Evolutionary conservation across 345 rosid genomes (phyloP).

Genomic region (Lepidium didymum): DNA sequence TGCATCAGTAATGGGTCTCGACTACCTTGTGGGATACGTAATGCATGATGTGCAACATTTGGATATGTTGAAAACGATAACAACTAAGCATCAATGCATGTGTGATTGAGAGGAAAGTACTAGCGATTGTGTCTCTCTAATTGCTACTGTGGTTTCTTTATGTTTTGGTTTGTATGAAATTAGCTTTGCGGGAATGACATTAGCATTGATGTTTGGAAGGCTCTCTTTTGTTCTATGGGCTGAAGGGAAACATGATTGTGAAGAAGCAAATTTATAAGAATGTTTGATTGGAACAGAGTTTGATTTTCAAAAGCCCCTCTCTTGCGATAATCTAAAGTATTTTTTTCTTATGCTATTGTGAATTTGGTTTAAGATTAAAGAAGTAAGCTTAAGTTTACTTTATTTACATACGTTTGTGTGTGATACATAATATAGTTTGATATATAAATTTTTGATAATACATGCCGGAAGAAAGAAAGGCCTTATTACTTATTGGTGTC

Average conservation of each 20-base stretch:
- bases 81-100: slow-evolving; percentile 68
- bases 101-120: slow-evolving; percentile 84
- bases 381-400: not conserved
- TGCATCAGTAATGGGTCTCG: slow-evolving; percentile 34
- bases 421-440: not conserved
- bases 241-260: slow-evolving; percentile 61
- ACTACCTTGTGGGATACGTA: slow-evolving; percentile 40
- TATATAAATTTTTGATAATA: not conserved
- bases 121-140: slow-evolving; percentile 76
- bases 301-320: slow-evolving; percentile 55
- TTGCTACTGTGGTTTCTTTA: slow-evolving; percentile 46
- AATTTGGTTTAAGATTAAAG: slow-evolving; percentile 1
- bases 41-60: slow-evolving; percentile 10
- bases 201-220: slow-evolving; percentile 66
- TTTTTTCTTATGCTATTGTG: not conserved
- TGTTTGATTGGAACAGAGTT: slow-evolving; percentile 30
- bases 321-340: slow-evolving; percentile 27
- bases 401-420: not conserved
- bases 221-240: slow-evolving; percentile 87
- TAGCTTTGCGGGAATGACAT: slow-evolving; percentile 81
- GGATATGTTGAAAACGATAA: not conserved
- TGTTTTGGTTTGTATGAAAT: not conserved
- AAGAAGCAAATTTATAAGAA: slow-evolving; percentile 19
- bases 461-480: not conserved
- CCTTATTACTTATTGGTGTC: not conserved